Evolutionary conservation across 106 monocot genomes (phyloP).

Genomic region (Allium fistulosum): DNA sequence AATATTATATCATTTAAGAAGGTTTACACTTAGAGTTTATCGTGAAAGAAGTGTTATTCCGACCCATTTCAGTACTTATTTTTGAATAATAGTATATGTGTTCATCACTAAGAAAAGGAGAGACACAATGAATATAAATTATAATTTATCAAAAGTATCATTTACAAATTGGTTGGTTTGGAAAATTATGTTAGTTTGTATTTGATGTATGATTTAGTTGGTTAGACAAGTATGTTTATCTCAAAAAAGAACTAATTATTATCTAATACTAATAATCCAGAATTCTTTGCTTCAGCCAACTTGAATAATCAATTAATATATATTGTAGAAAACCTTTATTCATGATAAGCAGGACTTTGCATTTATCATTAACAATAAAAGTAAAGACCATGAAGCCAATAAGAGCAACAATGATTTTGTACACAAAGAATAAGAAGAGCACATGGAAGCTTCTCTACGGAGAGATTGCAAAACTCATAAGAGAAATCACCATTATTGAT

Average conservation of each 20-base stretch:
- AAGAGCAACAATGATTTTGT: slow-evolving; percentile 55
- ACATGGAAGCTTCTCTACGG: slow-evolving; percentile 53
- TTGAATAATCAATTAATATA: slow-evolving; percentile 64
- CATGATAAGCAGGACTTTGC: slow-evolving; percentile 37
- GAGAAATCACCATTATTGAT: slow-evolving; percentile 70
- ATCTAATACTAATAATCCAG: slow-evolving; percentile 29
- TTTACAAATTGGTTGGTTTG: too few species aligned
- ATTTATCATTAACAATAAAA: slow-evolving; percentile 66
- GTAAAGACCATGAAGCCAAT: slow-evolving; percentile 77
- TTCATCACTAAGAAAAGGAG: too few species aligned
- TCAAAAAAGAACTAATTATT: slow-evolving; percentile 52
- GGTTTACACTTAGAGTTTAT: too few species aligned
- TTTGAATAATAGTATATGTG: too few species aligned
- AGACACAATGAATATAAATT: too few species aligned
- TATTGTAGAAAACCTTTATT: slow-evolving; percentile 61
- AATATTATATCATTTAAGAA: too few species aligned
- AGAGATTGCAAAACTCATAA: slow-evolving; percentile 73
- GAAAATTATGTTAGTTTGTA: too few species aligned
- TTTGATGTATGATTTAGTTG: too few species aligned
- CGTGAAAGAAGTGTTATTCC: too few species aligned
- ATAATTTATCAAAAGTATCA: too few species aligned
- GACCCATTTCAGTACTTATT: too few species aligned
- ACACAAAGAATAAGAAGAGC: slow-evolving; percentile 75
- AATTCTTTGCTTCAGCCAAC: slow-evolving; percentile 65
- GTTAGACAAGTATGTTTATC: slow-evolving; percentile 44